Base-by-base conservation (phyloP, 1,284 basidiomycete genomes). In the Puccinia coronata region DNA sequence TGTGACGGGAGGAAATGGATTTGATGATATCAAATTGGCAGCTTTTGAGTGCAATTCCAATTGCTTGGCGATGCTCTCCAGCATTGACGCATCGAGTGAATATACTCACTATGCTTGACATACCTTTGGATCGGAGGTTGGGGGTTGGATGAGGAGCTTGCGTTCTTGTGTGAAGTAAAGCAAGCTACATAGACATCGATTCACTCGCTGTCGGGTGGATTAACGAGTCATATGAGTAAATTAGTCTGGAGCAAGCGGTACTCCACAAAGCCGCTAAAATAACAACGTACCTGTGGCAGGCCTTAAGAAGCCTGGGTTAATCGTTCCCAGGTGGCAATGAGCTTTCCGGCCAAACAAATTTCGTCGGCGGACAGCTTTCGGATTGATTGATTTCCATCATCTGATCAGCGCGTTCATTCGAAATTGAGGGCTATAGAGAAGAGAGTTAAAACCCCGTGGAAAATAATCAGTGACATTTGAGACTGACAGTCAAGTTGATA, bases 11-110 rank as follows among this genome's bases (percentile, higher is more conserved):
- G 86, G 92, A 94, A 74, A 96, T 91, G 59, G 90, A 88, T 82
- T 91, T 89, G 84, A 98, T 91, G 49, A 97, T 88, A 84, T 97
- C 95, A 23, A 97, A 88, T 74, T 95, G 91, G 82, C 89, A 92
- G 31, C 95, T 91, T 85, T 97, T 95, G 9, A 98, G 89, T 0
- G 95, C 95, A 83, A 98, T 93, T 63, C 96, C 96, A 82, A 97
- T 92, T 2, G 94, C 94, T 93, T 96, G 83, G 86, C 92, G 94
- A 87, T 90, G 93, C 86, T 95, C 95, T 77, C 92, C 92, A 82
- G 95, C 93, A 14, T 91, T 89, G 75, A 95, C 92, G 84, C 94
- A 96, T 47, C 91, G 89, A 31, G 89, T 87, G 85, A 97, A 93
- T 82, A 98, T 96, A 59, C 91, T 90, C 85, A 97, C 94, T 82